Base-by-base conservation (phyloP, 2,329 filamentous ascomycete genomes). In the Clonostachys rosea region DNA sequence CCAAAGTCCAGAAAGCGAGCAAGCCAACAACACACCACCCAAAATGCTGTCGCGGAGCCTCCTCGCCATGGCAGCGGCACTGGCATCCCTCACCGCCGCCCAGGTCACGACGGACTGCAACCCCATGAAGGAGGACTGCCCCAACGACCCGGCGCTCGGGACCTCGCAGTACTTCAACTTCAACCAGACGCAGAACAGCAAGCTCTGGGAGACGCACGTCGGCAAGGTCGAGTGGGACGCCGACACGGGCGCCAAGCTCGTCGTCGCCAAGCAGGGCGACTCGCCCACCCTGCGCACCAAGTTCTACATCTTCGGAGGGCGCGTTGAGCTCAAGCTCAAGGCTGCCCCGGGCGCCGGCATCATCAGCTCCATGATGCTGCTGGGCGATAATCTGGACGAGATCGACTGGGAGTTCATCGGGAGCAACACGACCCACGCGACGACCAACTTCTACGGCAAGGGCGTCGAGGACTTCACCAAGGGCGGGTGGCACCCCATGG, bases 391-490 rank as follows among this genome's bases (percentile, higher is more conserved):
- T 56, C 76, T 92, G 13, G 91, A 95, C 62, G 89, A 95, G 67
- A 84, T 95, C 39, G 91, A 96, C 61, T 92, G 89, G 81, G 89
- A 94, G 61, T 87, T 89, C 59, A 76, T 90, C 49, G 89, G 89
- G 42, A 76, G 76, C 48, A 84, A 89, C 59, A 66, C 70, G 47
- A 79, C 74, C 14, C 67, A 75, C 34, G 86, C 80, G 9, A 76
- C 87, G 56, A 85, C 81, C 55, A 91, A 92, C 71, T 92, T 86
- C 68, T 92, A 87, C 57, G 85, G 87, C 63, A 90, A 91, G 71
- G 88, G 87, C 43, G 73, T 67, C 70, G 70, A 81, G 67, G 63
- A 87, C 72, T 61, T 73, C 67, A 74, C 81, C 56, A 83, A 86
- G 52, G 86, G 79, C 52, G 73, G 72, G 40, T 80, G 82, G 62